These are phyloP conservation scores for Lactarius hengduanensis DNA, from an alignment of 768 basidiomycete genomes.

Conservation along the genomic window DNA sequence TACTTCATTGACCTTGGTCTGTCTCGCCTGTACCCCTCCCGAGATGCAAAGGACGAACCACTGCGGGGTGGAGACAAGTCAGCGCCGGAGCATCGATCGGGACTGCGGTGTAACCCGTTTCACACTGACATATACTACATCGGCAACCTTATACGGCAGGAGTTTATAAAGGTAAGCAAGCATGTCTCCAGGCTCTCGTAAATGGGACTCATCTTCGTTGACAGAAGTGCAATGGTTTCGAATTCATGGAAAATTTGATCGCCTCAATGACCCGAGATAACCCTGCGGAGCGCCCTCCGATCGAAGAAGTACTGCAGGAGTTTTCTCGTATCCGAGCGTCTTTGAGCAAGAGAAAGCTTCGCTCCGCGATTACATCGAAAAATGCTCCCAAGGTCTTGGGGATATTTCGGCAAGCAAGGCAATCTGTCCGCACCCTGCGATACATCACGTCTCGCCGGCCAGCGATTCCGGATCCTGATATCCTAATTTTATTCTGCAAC, in stretches of 20 bases:
- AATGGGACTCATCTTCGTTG: not conserved
- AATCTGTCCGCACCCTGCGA: constrained; percentile 4
- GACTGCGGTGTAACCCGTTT: constrained; percentile 35
- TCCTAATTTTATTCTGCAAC: not conserved
- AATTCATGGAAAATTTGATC: constrained; percentile 33
- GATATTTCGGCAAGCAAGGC: not conserved
- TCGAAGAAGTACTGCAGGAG: constrained; percentile 14
- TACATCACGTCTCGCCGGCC: not conserved
- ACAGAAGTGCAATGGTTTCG: constrained; percentile 30
- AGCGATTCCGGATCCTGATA: constrained; percentile 9
- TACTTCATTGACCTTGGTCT: constrained; percentile 35
- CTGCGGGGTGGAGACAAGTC: constrained; percentile 45
- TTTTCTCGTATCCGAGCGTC: constrained; percentile 11
- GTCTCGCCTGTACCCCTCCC: constrained; percentile 32
- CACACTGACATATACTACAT: constrained; percentile 39
- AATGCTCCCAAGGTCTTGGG: not conserved
- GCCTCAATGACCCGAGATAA: constrained; percentile 32
- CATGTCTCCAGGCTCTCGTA: not conserved
- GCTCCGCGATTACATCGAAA: constrained; percentile 11
- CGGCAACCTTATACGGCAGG: constrained; percentile 36
- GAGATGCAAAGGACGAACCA: constrained; percentile 33
- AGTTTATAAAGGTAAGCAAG: constrained; percentile 34
- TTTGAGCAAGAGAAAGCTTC: constrained; percentile 15
- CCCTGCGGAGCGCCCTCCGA: constrained; percentile 33
- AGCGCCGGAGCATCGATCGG: constrained; percentile 36